phyloP scores from a whole-genome alignment of 2,329 filamentous ascomycete species.

The Sarocladiaceae sp. region DNA sequence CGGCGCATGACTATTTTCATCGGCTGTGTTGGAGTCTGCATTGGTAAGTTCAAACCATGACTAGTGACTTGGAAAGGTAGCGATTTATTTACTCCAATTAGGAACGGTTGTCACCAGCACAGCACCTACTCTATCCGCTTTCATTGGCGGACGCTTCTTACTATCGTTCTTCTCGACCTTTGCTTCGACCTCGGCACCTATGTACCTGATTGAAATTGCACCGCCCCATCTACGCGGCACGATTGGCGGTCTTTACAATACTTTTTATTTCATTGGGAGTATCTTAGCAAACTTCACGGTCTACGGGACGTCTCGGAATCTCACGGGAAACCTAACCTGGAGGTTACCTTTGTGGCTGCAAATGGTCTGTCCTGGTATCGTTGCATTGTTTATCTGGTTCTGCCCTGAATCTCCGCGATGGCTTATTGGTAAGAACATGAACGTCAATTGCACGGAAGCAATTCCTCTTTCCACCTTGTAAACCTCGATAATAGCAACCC shows the following conservation, averaged over 20 bases:
- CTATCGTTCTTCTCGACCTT: constrained; percentile 52
- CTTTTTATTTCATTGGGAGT: constrained; percentile 35
- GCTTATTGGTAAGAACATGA: constrained; percentile 6
- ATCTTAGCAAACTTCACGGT: constrained; percentile 8
- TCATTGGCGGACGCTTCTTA: constrained; percentile 49
- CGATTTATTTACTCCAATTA: no score
- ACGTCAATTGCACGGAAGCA: not conserved
- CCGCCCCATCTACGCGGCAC: constrained; percentile 56
- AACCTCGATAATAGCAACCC: no score
- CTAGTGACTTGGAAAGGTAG: no score
- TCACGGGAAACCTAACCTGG: constrained; percentile 22
- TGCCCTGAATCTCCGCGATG: constrained; percentile 28
- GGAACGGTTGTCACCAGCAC: not conserved
- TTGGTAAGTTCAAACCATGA: constrained; percentile 37
- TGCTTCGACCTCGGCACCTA: constrained; percentile 51
- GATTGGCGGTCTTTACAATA: constrained; percentile 50
- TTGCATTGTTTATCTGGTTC: constrained; percentile 24
- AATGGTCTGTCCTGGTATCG: constrained; percentile 26
- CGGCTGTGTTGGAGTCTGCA: constrained; percentile 42
- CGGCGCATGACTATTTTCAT: constrained; percentile 37
- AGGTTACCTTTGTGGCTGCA: constrained; percentile 29
- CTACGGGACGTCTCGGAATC: constrained; percentile 16
- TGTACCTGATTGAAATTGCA: constrained; percentile 56
- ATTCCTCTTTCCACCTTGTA: no score
- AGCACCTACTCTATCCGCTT: constrained; percentile 17